Conservation (phyloP, 2,329 filamentous ascomycete species). For the Trichoderma sp. region DNA sequence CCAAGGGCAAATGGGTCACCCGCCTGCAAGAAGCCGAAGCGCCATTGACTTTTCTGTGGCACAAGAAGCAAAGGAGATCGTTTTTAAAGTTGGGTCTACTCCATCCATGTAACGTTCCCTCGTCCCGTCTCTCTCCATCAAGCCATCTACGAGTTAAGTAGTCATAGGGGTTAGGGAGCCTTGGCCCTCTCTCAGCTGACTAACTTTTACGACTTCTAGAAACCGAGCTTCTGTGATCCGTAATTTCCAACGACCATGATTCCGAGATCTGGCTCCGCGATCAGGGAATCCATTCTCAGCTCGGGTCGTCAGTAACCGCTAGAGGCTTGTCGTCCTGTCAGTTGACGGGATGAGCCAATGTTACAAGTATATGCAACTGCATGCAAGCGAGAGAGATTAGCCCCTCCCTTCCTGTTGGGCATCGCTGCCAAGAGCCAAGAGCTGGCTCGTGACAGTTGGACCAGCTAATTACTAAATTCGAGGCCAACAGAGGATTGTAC, state of each 20-base stretch:
- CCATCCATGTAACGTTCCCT: constrained; percentile 23
- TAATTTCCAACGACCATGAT: neutral
- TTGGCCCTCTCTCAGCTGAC: constrained; percentile 1
- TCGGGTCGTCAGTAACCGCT: neutral
- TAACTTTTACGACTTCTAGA: neutral
- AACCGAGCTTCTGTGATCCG: neutral
- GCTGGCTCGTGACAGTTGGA: constrained; percentile 3
- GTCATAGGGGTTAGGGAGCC: neutral
- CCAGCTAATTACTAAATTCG: neutral
- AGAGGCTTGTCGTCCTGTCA: neutral
- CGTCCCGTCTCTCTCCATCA: neutral
- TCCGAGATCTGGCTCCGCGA: neutral
- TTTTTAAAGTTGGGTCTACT: constrained; percentile 3
- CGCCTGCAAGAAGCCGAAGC: constrained; percentile 18
- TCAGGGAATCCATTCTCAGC: neutral
- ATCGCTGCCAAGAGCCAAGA: neutral
- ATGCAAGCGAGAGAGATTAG: neutral
- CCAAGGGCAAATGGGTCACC: constrained; percentile 13
- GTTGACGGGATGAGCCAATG: neutral
- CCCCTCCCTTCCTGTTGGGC: neutral
- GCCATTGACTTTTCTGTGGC: neutral
- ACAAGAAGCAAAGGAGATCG: neutral
- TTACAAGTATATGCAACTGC: neutral
- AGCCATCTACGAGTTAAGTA: neutral
- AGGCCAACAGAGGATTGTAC: neutral